Conservation (phyloP, 176 grass and related monocot species). For the Panicum miliaceum region DNA sequence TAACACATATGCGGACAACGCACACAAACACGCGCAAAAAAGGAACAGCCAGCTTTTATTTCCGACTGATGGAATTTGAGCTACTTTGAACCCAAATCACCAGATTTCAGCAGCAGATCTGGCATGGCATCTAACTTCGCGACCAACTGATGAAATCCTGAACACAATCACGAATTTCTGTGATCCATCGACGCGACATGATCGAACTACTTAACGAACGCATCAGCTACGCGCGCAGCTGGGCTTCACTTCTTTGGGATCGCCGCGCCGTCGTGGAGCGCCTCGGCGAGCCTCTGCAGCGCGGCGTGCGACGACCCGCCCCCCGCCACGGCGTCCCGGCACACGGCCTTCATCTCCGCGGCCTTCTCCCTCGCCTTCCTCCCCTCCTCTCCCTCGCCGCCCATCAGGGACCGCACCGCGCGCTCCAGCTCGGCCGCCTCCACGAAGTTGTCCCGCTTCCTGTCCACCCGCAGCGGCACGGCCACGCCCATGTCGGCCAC, state of each 20-base stretch:
- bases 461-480: slow-evolving; percentile 50
- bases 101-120: background rate
- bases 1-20: background rate
- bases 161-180: background rate
- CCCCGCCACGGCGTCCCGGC: slow-evolving; percentile 46
- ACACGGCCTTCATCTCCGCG: slow-evolving; percentile 52
- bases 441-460: slow-evolving; percentile 56
- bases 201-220: no score
- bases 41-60: background rate
- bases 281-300: slow-evolving; percentile 46
- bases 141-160: background rate
- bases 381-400: slow-evolving; percentile 41
- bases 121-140: background rate
- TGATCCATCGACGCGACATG: background rate
- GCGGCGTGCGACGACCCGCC: slow-evolving; percentile 55
- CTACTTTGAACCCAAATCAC: no score
- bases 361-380: slow-evolving; percentile 50
- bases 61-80: background rate
- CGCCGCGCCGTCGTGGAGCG: slow-evolving; percentile 25
- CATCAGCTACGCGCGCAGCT: no score
- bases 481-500: slow-evolving; percentile 61
- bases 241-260: background rate
- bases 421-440: slow-evolving; percentile 56
- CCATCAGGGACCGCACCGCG: slow-evolving; percentile 51
- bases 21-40: no score